Evolutionary conservation across 306 rosid genomes (phyloP), one percentile per base, ranked within the genome.

Genomic region (Corylus avellana): DNA sequence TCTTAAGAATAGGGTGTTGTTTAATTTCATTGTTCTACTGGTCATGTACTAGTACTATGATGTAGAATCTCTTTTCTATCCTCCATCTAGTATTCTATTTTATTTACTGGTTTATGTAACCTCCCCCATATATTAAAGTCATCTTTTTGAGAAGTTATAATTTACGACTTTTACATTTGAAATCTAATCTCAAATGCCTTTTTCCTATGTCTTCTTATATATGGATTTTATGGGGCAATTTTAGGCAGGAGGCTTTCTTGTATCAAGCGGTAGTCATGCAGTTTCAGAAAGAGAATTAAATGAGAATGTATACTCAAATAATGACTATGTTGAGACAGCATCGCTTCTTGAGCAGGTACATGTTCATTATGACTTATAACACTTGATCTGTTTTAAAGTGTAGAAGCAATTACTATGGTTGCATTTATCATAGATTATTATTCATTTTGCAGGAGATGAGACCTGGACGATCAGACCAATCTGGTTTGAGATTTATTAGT

Each of bases 401-500:
- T 12, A 42, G 49, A 72, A n/a, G 70, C 46, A 79, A 44, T 74
- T 11, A 46, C 73, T 62, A 64, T 73, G 77, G 68, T 85, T 87
- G 76, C 59, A 67, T 76, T 73, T 82, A 13, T 53, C 51, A 49
- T 58, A 66, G 75, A 67, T 79, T 72, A 58, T 73, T 55, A 58
- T 73, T 59, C 72, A 69, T 72, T 85, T 79, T 86, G 61, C 86
- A 96, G 99, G 98, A 96, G 81, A 76, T 90, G 81, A 83, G 91
- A 82, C 89, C 91, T 61, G 92, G 87, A 76, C 87, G 89, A 75
- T 84, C 96, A 66, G 87, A 87, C 69, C 90, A 88, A 74, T 88
- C 99, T 77, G 96, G 98, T 83, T 91, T 96, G 86, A 96, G 94
- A 86, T 96, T 91, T 86, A 86, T 96, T 78, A 86, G 98, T 85